A percentile compares a stretch with the other conserved stretches of the same genome.
These are phyloP conservation scores for Fusarium sp. DNA, from an alignment of 2,329 filamentous ascomycete species.

Conservation along the genomic window DNA sequence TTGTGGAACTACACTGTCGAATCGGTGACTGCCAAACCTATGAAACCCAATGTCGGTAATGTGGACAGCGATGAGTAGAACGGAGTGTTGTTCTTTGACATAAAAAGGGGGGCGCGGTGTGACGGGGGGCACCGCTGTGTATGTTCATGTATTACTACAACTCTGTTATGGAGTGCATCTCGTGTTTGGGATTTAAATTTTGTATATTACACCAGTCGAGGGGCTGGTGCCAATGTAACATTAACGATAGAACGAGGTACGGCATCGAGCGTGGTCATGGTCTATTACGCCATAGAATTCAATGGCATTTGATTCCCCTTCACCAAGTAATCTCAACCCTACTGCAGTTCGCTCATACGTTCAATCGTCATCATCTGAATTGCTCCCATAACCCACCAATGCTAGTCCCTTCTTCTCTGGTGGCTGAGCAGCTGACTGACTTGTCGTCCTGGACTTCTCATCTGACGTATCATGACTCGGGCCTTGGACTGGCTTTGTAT, in stretches of 20 bases:
- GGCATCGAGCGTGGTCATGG: constrained; percentile 13
- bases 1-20: constrained; percentile 61
- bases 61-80: constrained; percentile 48
- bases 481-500: constrained; percentile 18
- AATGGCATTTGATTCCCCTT: constrained; percentile 33
- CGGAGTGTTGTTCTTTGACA: neutral
- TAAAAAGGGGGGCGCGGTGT: neutral
- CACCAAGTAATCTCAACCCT: neutral
- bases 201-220: constrained; percentile 38
- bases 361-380: constrained; percentile 54
- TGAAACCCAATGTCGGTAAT: constrained; percentile 53
- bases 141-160: constrained; percentile 37
- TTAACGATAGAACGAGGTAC: constrained; percentile 33
- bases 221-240: constrained; percentile 11
- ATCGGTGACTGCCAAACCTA: constrained; percentile 53
- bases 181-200: constrained; percentile 17
- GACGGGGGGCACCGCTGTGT: neutral
- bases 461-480: constrained; percentile 18
- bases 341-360: neutral
- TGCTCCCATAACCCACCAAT: constrained; percentile 62
- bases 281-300: constrained; percentile 26
- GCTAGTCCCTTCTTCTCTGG: constrained; percentile 46
- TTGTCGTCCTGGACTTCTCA: constrained; percentile 2
- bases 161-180: neutral
- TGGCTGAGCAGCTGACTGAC: neutral